Evolutionary conservation across 169 alveolate species (phyloP).

Genomic region (Cystoisospora suis): DNA sequence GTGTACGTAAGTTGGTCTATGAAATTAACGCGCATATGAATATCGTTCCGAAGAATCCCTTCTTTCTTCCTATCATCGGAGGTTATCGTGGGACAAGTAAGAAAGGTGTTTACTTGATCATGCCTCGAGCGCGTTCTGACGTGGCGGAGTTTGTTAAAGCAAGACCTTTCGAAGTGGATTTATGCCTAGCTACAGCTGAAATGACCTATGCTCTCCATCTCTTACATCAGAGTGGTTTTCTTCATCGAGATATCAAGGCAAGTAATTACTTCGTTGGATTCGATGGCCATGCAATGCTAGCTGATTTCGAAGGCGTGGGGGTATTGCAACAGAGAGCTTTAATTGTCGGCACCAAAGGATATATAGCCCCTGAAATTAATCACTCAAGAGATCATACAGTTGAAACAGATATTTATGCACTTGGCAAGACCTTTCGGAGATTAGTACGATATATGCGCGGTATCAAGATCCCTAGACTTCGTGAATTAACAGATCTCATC

Average conservation of each 20-base stretch:
- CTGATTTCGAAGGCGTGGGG: conserved; percentile 64
- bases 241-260: conserved; percentile 61
- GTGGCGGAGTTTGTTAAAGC: conserved; percentile 40
- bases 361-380: conserved; percentile 53
- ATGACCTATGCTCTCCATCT: conserved; percentile 56
- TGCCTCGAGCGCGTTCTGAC: conserved; percentile 58
- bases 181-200: conserved; percentile 48
- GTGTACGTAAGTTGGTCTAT: conserved; percentile 37
- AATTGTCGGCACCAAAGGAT: conserved; percentile 43
- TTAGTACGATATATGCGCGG: conserved; percentile 8
- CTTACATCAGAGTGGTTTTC: conserved; percentile 48
- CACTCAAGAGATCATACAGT: conserved; percentile 35
- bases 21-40: conserved; percentile 40
- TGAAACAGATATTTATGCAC: conserved; percentile 46
- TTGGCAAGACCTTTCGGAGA: conserved; percentile 42
- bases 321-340: conserved; percentile 37
- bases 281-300: conserved; percentile 58
- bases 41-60: conserved; percentile 38
- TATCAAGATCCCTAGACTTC: conserved; percentile 13
- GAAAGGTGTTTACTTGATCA: conserved; percentile 30
- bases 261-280: conserved; percentile 57
- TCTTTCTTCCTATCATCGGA: conserved; percentile 50
- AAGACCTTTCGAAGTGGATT: conserved; percentile 33
- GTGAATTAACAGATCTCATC: conserved; percentile 5
- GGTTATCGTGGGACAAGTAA: conserved; percentile 38